Evolutionary conservation across 306 rosid species (phyloP).

Genomic region (Spatholobus suberectus): DNA sequence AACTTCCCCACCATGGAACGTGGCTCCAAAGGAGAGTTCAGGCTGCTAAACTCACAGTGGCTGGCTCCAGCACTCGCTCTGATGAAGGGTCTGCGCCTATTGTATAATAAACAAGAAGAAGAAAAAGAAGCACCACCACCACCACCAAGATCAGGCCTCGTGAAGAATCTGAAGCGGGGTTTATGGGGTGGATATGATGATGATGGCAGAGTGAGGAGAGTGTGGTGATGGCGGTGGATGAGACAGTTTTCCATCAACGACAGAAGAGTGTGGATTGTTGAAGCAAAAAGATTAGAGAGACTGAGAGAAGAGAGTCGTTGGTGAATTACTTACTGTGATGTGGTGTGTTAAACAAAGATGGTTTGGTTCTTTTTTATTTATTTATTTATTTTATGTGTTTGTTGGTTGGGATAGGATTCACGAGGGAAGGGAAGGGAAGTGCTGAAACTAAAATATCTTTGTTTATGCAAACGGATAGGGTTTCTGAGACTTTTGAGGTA

Average conservation of each 20-base stretch:
- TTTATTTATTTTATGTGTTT: background rate
- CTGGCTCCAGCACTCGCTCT: constrained; percentile 46
- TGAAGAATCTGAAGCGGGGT: constrained; percentile 29
- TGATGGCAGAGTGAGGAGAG: constrained; percentile 8
- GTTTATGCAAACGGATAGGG: constrained; percentile 36
- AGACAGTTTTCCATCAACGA: constrained; percentile 51
- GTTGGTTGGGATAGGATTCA: background rate
- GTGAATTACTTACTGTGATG: background rate
- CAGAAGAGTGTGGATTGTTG: background rate
- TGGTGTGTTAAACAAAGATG: background rate
- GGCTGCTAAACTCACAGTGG: constrained; percentile 56
- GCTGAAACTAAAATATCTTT: background rate
- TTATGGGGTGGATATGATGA: constrained; percentile 8
- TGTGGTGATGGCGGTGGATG: constrained; percentile 13
- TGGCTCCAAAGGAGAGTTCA: constrained; percentile 76
- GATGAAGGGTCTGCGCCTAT: background rate
- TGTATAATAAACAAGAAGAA: background rate
- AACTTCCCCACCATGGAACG: constrained; percentile 68
- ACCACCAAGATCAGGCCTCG: background rate
- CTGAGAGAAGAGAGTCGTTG: background rate
- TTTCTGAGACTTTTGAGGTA: constrained; percentile 39
- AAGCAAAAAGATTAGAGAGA: background rate
- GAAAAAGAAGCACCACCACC: background rate
- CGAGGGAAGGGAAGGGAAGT: background rate
- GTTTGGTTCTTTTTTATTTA: no score